Conservation (phyloP, 1,284 basidiomycete genomes). For the Ceratobasidium sp. region DNA sequence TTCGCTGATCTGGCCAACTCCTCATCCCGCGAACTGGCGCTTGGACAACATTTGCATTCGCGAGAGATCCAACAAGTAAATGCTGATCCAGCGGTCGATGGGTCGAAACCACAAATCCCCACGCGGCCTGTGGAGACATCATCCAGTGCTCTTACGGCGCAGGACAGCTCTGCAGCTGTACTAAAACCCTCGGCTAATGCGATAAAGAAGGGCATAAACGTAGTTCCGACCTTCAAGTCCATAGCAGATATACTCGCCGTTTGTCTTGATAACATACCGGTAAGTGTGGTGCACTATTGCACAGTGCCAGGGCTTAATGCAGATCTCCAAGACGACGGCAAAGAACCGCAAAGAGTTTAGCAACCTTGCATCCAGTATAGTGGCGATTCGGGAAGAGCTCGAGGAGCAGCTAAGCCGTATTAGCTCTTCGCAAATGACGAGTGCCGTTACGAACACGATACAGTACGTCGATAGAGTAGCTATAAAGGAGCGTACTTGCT, state of each 20-base stretch:
- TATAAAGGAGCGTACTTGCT: background rate
- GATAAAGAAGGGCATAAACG: background rate
- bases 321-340: background rate
- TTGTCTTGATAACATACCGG: slow-evolving; percentile 1
- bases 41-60: too few relatives aligned
- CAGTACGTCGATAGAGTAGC: background rate
- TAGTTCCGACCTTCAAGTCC: background rate
- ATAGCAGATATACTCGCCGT: background rate
- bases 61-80: too few relatives aligned
- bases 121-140: too few relatives aligned
- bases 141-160: too few relatives aligned
- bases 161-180: too few relatives aligned
- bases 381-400: background rate
- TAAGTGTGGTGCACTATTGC: background rate
- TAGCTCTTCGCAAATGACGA: background rate
- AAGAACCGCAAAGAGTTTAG: background rate
- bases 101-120: too few relatives aligned
- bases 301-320: background rate
- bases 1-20: too few relatives aligned
- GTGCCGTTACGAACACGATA: background rate
- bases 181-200: too few relatives aligned
- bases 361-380: background rate
- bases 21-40: too few relatives aligned
- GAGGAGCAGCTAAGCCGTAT: background rate
- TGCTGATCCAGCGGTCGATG: too few relatives aligned